Base-by-base conservation (phyloP, 2,329 filamentous ascomycete genomes). In the Colletotrichum tanaceti region DNA sequence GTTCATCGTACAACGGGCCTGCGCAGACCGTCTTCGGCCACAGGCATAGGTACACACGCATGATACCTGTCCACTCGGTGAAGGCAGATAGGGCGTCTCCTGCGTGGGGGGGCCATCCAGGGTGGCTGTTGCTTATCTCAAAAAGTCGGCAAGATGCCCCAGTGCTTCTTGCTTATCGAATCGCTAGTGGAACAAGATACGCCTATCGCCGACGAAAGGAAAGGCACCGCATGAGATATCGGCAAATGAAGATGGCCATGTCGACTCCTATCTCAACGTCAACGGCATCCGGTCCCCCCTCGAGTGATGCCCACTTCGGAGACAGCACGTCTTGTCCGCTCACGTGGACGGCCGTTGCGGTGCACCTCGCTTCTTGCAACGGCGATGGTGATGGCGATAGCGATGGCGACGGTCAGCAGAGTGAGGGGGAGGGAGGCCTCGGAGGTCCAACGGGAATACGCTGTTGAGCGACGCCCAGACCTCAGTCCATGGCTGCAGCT, bases 111-210 rank as follows among this genome's bases (percentile, higher is more conserved):
- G 46, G n/a, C 9, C 3, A 20, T 32, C 46, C 58, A 47, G 32
- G 46, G 18, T 10, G n/a, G 13, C 32, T 55, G 22, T 22, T 50
- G 53, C 61, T 68, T 59, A 68, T 68, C 65, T 64, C 39, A 43
- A 22, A 11, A 22, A 9, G n/a, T 38, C 41, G 28, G 24, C 13
- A 20, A 13, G 49, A 28, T 20, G 38, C 58, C 49, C 49, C 13
- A 35, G 52, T 20, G 39, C 35, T 20, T 39, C 20, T n/a, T 38
- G 44, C 28, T 39, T 41, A 22, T 41, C 39, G 39, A 43, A 38
- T 4, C 35, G 55, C 24, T 6, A 28, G 20, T 24, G 2, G 24
- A 47, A 35, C 39, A 43, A 18, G 22, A 39, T 47, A 54, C 24
- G 32, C 43, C 53, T 22, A 54, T 53, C 38, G 24, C 46, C 41